Evolutionary conservation across 2,329 filamentous ascomycete genomes (phyloP), one percentile per base, ranked within the genome.

Genomic region (Ambrosiella xylebori): DNA sequence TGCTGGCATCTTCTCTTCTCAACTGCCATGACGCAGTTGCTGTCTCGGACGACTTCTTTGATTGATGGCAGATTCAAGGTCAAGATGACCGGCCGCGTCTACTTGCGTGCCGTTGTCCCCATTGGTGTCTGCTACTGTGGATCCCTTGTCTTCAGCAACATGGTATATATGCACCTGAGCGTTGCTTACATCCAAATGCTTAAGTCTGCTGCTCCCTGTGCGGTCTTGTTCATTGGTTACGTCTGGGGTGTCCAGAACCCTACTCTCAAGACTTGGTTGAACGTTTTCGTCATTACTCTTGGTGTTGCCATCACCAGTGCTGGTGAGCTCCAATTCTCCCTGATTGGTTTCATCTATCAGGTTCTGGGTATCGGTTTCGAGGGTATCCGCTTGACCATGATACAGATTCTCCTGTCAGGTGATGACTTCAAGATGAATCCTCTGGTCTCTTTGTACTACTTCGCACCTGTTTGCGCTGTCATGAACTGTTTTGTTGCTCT

Each of bases 371-470:
- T 90, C 63, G 68, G 84, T 55, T 91, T 90, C 66, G 88, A 94
- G 73, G 86, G 88, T 50, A 77, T 86, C 61, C 83, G 88, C 61
- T 74, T 93, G 62, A 84, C 89, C 71, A 88, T 94, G 85, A 86
- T 93, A 59, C 85, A 94, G 72, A 81, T 85, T 61, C 76, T 95
- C 64, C 79, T 95, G 56, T 86, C 82, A 66, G 82, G 78, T 39
- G 78, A 85, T 55, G 86, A 88, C 50, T 69, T 86, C 73, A 88
- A 87, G 74, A 93, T 94, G 88, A 86, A 93, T 66, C 87, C 88
- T 40, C 77, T 95, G 40, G 87, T 93, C 61, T 88, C 86, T 38
- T 78, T 94, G 19, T 94, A 94, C 76, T 94, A 94, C 75, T 94
- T 88, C 67, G 88, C 88, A 0, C 88, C 88, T 4, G 82, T 88